Conservation (phyloP, 2,329 filamentous ascomycete genomes). For the Hypoxylon sp. region DNA sequence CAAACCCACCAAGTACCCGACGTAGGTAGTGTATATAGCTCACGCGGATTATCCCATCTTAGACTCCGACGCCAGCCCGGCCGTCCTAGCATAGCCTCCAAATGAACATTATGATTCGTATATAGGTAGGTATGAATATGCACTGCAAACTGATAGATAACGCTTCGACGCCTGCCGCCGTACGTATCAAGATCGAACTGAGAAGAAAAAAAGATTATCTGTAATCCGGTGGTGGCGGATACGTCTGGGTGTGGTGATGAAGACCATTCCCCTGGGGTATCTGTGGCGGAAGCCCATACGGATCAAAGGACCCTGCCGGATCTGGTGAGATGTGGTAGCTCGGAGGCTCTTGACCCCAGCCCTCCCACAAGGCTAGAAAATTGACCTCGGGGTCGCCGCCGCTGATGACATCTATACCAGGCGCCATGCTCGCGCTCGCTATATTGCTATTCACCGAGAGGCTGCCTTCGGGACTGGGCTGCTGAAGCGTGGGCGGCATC, state of each 20-base stretch:
- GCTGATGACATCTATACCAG: constrained; percentile 38
- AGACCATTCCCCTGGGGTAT: constrained; percentile 26
- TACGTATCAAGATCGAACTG: too few relatives aligned
- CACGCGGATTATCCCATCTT: constrained; percentile 22
- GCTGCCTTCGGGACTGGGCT: constrained; percentile 46
- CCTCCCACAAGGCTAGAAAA: constrained; percentile 50
- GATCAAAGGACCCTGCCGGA: constrained; percentile 26
- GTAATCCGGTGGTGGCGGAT: constrained; percentile 37
- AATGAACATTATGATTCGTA: too few relatives aligned
- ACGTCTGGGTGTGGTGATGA: constrained; percentile 29
- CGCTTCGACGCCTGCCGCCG: too few relatives aligned
- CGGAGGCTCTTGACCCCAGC: constrained; percentile 24
- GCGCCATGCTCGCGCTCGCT: constrained; percentile 32
- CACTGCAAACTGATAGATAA: too few relatives aligned
- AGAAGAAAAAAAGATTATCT: too few relatives aligned
- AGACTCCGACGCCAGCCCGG: constrained; percentile 16
- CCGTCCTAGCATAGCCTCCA: constrained; percentile 7
- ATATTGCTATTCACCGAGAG: constrained; percentile 40
- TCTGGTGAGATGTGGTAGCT: constrained; percentile 23
- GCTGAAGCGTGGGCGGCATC: constrained; percentile 42
- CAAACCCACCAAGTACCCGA: too few relatives aligned
- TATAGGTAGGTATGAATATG: too few relatives aligned
- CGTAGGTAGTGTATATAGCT: too few relatives aligned
- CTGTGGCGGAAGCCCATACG: constrained; percentile 31
- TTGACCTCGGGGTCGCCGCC: constrained; percentile 49